These are phyloP conservation scores for Colletotrichum cordylinicola DNA, from an alignment of 2,329 filamentous ascomycete genomes.

Conservation along the genomic window DNA sequence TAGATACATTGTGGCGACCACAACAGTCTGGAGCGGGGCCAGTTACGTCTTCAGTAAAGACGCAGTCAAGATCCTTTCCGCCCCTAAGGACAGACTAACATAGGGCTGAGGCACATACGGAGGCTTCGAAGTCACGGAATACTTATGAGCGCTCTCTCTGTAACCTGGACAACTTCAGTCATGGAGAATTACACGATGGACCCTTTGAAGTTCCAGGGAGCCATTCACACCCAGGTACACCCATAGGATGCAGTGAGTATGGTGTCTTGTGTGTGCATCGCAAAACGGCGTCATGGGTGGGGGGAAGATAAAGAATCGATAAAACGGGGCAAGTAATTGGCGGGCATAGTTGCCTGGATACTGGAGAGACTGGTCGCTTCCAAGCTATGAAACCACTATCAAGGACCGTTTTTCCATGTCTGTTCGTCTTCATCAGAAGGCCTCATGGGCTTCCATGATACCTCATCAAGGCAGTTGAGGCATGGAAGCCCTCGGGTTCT, in stretches of 20 bases:
- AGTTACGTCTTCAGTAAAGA: conserved; percentile 93
- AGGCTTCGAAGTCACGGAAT: not conserved
- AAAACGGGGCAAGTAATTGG: not conserved
- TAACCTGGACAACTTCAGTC: not conserved
- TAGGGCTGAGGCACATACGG: not conserved
- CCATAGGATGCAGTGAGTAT: not conserved
- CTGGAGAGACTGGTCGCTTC: not conserved
- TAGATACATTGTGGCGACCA: conserved; percentile 84
- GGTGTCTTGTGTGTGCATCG: not conserved
- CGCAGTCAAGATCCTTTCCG: conserved; percentile 81
- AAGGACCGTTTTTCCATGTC: not conserved
- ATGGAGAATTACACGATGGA: not conserved
- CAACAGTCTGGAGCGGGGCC: conserved; percentile 91
- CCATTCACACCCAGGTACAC: not conserved
- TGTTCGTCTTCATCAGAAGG: not conserved
- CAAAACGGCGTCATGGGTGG: not conserved
- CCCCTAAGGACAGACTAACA: conserved; percentile 17
- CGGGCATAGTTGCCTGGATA: not conserved
- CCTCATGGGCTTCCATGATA: not conserved
- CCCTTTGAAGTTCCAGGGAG: not conserved
- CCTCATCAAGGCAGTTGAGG: not conserved
- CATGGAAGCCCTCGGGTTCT: not conserved
- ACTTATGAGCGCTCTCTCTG: not conserved
- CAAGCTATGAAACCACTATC: not conserved
- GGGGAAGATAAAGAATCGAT: not conserved